Base-by-base conservation (phyloP, 148 eudicot genomes). In the Nepenthes mirabilis region DNA sequence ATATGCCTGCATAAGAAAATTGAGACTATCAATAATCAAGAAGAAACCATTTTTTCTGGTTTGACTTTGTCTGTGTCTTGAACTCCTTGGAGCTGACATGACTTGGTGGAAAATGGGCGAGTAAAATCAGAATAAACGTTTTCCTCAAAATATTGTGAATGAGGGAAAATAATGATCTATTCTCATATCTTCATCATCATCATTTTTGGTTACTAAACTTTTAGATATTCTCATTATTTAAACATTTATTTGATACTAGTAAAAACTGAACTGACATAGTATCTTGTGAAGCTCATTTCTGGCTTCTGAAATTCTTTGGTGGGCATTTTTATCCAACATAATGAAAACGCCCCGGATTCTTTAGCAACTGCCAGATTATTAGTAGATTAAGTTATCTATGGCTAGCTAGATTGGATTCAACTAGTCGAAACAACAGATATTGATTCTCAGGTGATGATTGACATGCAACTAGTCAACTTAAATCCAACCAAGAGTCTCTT, bases 211-310 rank as follows among this genome's bases (percentile, higher is more conserved):
- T 23, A 23, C 23, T 3, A 52, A 14, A 11, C 56, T 53, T 2
- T 14, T 12, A 23, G 23, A 23, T 12, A 8, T 9, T 36, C 34
- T 54, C 34, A 54, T 36, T 5, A 33, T 33, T 32, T 1, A 54
- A 33, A 54, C 9, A 47, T 23, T 23, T 23, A 23, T 23, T 23
- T 23, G 12, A 13, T 8, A 54, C 56, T 53, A 53, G 56, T 9
- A 11, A 33, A 36, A 8, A 55, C 36, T 55, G 9, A 61, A 55
- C 66, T 63, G 37, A 52, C 55, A 71, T 33, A 80, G 56, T 67
- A 80, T 77, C 13, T 69, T 64, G 51, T 77, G 81, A 12, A 80
- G 81, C 58, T 72, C 72, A 33, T 71, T 60, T 80, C 77, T 77
- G 40, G 81, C 81, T 65, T 80, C 84, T 57, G 61, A 65, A 66